Percentiles rank a stretch among this genome's conserved stretches.
phyloP scores from a whole-genome alignment of 192 early-diverging fungal species.

The Physocladia obscura region DNA sequence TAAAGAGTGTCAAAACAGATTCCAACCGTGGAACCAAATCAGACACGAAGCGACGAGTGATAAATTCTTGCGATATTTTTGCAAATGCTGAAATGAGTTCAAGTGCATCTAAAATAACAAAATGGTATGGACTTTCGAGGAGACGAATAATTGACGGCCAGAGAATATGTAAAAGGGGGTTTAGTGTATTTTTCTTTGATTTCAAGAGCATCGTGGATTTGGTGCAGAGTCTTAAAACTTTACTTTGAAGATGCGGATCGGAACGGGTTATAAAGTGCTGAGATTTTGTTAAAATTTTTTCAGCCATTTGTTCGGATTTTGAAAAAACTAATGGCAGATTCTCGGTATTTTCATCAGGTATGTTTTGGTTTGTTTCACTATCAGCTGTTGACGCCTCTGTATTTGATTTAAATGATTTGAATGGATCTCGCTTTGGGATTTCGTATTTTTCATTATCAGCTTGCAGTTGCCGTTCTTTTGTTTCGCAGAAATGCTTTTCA shows the following conservation, averaged over 20 bases:
- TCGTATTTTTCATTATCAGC: background rate
- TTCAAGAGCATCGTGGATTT: slow-evolving; percentile 14
- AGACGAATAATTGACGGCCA: slow-evolving; percentile 34
- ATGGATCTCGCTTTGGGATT: background rate
- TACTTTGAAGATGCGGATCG: slow-evolving; percentile 25
- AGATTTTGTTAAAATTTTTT: slow-evolving; percentile 32
- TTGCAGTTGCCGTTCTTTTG: background rate
- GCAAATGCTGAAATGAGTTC: slow-evolving; percentile 12
- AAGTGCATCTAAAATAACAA: slow-evolving; percentile 39
- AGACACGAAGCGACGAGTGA: slow-evolving; percentile 2
- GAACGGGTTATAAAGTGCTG: slow-evolving; percentile 28
- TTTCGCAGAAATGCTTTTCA: slow-evolving; percentile 5
- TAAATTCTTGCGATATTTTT: background rate
- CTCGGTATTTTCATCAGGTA: background rate
- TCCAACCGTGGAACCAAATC: slow-evolving; percentile 16
- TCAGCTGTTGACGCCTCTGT: background rate
- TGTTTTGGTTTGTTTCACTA: background rate
- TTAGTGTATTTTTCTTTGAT: slow-evolving; percentile 6
- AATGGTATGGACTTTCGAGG: slow-evolving; percentile 27
- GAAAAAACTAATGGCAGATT: background rate
- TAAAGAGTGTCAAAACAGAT: background rate
- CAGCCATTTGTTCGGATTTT: slow-evolving; percentile 21
- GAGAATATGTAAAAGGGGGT: slow-evolving; percentile 36
- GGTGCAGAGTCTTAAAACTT: slow-evolving; percentile 14
- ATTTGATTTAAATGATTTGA: background rate